These are phyloP conservation scores for Marasmius tenuissimus DNA, from an alignment of 1,284 basidiomycete genomes.

Conservation along the genomic window DNA sequence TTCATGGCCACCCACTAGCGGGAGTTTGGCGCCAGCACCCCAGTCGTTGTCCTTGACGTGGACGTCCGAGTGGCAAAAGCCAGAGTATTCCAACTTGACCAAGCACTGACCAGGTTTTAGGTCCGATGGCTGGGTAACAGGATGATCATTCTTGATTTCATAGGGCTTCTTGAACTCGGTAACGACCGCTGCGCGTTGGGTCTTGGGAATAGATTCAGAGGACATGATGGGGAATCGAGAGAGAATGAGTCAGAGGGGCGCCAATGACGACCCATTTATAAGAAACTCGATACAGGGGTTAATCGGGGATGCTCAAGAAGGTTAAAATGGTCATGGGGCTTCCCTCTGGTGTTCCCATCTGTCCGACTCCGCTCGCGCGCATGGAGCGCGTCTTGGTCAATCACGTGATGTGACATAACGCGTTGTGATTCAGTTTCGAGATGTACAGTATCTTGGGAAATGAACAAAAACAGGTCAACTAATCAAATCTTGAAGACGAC, in stretches of 20 bases:
- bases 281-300: too few species aligned
- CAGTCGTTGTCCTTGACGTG: slow-evolving; percentile 60
- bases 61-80: slow-evolving; percentile 68
- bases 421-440: too few species aligned
- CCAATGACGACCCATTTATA: too few species aligned
- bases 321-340: too few species aligned
- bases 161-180: slow-evolving; percentile 33
- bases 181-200: slow-evolving; percentile 50
- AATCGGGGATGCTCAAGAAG: too few species aligned
- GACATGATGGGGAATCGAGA: background rate
- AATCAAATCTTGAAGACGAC: slow-evolving; percentile 21
- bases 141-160: slow-evolving; percentile 36
- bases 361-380: too few species aligned
- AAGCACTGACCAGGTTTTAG: slow-evolving; percentile 68
- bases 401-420: too few species aligned
- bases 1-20: slow-evolving; percentile 73
- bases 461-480: background rate
- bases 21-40: slow-evolving; percentile 38
- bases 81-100: slow-evolving; percentile 63
- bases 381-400: too few species aligned
- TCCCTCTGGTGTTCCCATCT: too few species aligned
- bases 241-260: background rate
- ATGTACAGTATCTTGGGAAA: too few species aligned
- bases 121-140: slow-evolving; percentile 53
- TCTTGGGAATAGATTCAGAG: slow-evolving; percentile 35